Base-by-base conservation (phyloP, 768 basidiomycete species). In the Ramaria sp. region DNA sequence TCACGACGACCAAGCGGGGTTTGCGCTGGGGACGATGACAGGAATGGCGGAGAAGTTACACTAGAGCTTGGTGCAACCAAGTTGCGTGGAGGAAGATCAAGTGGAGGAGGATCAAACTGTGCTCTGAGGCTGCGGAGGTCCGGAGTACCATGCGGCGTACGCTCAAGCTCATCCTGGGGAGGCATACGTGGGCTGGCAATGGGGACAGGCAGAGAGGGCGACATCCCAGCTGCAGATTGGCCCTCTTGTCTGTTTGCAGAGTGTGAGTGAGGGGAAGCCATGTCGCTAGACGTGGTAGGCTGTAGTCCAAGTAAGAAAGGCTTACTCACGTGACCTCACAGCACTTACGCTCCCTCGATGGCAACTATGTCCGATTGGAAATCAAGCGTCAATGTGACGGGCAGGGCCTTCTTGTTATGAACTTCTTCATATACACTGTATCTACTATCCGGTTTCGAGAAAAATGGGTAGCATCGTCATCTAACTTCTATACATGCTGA, bases 171-270 rank as follows among this genome's bases (percentile, higher is more conserved):
- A 42, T 54, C 51, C 41, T 33, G 54, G 11, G 39, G 54, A 45
- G 42, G 13, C 5, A 39, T 20, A 19, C 51, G 48, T n/a, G 62
- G 62, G 24, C 59, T 60, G 12, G 62, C 59, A 52, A 63, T 62
- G 22, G 54, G 51, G 20, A 62, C 39, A 34, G 62, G 62, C n/a
- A 46, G 46, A 50, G 62, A 62, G 27, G 27, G 27, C 27, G 27
- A 27, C 27, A 27, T 27, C 27, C 27, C 27, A 27, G 48, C 22
- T 12, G 42, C 11, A 43, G 17, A 43, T 12, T 41, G 13, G n/a
- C 13, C 39, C n/a, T 41, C 39, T 41, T 13, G 39, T 41, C 39
- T n/a, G 7, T n/a, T 7, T 41, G 39, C 39, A 9, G 39, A 41
- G 2, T 41, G 13, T 41, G 39, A n/a, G 39, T n/a, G 39, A 12